Evolutionary conservation across 768 basidiomycete genomes (phyloP), one percentile per base, ranked within the genome.

Genomic region (Naganishia antarctica): DNA sequence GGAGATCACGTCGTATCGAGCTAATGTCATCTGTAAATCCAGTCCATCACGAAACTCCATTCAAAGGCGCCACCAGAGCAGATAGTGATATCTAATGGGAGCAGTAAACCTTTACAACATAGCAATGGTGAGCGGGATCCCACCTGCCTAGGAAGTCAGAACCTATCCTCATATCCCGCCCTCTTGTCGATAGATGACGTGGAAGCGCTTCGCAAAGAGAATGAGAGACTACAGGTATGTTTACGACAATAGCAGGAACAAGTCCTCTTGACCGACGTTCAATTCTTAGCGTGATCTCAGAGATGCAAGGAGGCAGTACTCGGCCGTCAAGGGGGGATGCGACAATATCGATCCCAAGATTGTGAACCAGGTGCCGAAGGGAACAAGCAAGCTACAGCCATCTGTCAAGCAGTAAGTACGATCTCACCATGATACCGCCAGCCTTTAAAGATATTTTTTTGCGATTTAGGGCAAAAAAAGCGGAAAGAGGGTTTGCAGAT

Each of bases 381-480:
- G 53, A 6, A 57, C 53, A 23, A 57, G 53, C 23, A 57, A 57
- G 23, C 53, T 57, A 6, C 53, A 57, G 37, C 53, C 53, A 13
- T 57, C 53, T 11, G 26, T 57, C 53, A 57, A 57, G 15, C 34
- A 57, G 53, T 57, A 40, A 57, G 53, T 32, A n/a, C n/a, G n/a
- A 3, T 29, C 28, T 51, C 6, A 9, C 18, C 4, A 9, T n/a
- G 32, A 21, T 51, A 21, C 4, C 2, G 37, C 23, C 34, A 25
- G 11, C 15, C 6, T 37, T 40, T n/a, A 16, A 21, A 31, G 11
- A 40, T 2, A 8, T 1, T 57, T 2, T 18, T 16, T 15, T 40
- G 18, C 25, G 32, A 12, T 57, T 41, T 21, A 57, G 53, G 21
- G 37, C 53, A 12, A 57, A 57, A 23, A 57, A 57, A 34, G 53